Evolutionary conservation across 306 rosid species (phyloP), one percentile per base, ranked within the genome.

Genomic region (Senna siamea): DNA sequence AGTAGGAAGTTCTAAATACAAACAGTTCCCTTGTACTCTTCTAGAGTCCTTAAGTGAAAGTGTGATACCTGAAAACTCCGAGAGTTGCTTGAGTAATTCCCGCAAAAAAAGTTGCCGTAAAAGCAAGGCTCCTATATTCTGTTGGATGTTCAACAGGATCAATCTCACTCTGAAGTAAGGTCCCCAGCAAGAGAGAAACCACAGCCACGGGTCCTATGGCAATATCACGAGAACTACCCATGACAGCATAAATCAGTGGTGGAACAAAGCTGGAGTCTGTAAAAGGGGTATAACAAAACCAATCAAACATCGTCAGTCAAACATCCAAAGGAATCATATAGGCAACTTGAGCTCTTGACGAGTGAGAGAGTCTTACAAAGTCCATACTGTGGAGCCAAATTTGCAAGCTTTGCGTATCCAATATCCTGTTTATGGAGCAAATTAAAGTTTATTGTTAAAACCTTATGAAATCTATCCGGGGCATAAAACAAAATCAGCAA

Each of bases 151-250:
- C 70, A 9, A 38, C 5, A 2, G 79, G 90, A 84, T 93, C 98
- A 69, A 89, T 71, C 85, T 93, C 97, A 60, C 26, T 88, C 81
- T 74, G 89, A 23, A 93, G 97, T 75, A 93, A 81, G 47, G 96
- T 93, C 52, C 98, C 98, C 50, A 93, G 59, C 89, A 93, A 83
- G 68, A 93, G 94, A 51, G 98, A 93, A 73, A 93, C 97, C 65
- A 93, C 98, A 9, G 97, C 97, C 74, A 93, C 98, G 2, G 98
- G 98, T 76, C 98, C 98, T 14, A 93, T 89, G 67, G 97, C 98
- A 55, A 93, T 93, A 75, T 93, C 98, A 60, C 97, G 94, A 48
- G 98, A 93, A 85, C 98, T 93, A 54, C 98, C 98, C 98, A 93
- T 93, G 80, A 82, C 61, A 60, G 98, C 85, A 79, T 93, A 93